phyloP scores from a whole-genome alignment of 352 stramenopile species.

The Phytopythium delawarense region DNA sequence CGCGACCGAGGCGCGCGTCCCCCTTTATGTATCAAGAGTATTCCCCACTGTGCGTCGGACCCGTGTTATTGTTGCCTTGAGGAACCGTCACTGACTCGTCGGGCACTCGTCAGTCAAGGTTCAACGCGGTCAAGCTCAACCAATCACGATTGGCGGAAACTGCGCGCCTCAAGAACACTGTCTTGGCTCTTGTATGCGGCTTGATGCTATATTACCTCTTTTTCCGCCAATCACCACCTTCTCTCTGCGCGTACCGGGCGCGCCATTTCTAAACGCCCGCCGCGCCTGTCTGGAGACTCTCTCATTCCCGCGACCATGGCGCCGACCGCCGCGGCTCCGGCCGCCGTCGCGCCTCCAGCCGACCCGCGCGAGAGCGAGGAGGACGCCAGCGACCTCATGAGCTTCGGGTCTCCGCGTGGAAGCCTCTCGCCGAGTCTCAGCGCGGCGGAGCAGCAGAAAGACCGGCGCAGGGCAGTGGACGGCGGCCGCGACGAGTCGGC shows the following conservation, averaged over 20 bases:
- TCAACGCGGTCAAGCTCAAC: neutral
- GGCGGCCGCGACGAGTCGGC: slow-evolving; percentile 10
- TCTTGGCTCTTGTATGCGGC: neutral
- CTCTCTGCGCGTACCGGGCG: neutral
- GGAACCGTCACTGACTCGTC: neutral
- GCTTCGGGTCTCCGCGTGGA: slow-evolving; percentile 43
- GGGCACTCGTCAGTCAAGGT: neutral
- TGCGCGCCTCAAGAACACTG: neutral
- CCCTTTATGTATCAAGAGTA: slow-evolving; percentile 3
- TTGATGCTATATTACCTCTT: neutral
- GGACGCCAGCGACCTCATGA: slow-evolving; percentile 40
- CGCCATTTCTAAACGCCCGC: neutral
- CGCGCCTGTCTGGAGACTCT: neutral
- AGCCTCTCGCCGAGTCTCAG: slow-evolving; percentile 27
- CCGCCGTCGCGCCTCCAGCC: neutral
- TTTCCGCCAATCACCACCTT: neutral
- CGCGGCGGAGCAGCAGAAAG: slow-evolving; percentile 8
- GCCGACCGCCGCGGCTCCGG: neutral
- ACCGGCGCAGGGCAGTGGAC: slow-evolving; percentile 1
- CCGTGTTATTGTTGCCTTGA: neutral
- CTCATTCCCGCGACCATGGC: neutral
- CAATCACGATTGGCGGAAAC: neutral
- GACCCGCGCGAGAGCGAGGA: neutral
- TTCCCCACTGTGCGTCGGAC: neutral
- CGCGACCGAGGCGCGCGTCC: neutral